phyloP scores from a whole-genome alignment of 2,329 filamentous ascomycete genomes.

The Nakataea oryzae region DNA sequence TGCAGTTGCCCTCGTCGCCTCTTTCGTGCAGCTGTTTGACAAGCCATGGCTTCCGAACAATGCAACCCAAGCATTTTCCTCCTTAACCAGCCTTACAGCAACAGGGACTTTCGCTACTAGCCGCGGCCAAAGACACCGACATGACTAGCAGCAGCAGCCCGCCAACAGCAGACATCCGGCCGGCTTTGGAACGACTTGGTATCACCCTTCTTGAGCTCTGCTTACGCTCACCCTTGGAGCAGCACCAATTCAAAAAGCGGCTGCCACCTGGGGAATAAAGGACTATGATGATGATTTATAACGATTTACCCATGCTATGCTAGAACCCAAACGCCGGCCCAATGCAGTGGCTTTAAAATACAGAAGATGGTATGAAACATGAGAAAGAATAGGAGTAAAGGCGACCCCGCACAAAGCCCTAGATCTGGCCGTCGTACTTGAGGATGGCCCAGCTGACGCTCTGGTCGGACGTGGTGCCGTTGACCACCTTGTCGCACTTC shows the following conservation, averaged over 20 bases:
- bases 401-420: neutral
- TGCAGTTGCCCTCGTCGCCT: neutral
- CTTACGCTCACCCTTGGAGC: neutral
- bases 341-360: neutral
- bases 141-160: neutral
- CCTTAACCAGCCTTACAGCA: neutral
- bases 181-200: neutral
- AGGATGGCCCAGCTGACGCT: neutral
- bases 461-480: neutral
- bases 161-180: neutral
- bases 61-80: neutral
- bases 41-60: neutral
- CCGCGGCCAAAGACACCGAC: neutral
- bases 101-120: neutral
- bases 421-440: neutral
- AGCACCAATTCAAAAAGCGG: neutral
- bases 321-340: neutral
- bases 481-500: constrained; percentile 1
- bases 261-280: neutral
- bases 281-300: too few species aligned
- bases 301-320: neutral
- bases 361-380: neutral
- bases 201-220: neutral
- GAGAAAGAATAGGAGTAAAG: neutral
- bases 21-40: neutral